phyloP scores from a whole-genome alignment of 2,329 filamentous ascomycete genomes.

The Zymoseptoria ardabiliae region DNA sequence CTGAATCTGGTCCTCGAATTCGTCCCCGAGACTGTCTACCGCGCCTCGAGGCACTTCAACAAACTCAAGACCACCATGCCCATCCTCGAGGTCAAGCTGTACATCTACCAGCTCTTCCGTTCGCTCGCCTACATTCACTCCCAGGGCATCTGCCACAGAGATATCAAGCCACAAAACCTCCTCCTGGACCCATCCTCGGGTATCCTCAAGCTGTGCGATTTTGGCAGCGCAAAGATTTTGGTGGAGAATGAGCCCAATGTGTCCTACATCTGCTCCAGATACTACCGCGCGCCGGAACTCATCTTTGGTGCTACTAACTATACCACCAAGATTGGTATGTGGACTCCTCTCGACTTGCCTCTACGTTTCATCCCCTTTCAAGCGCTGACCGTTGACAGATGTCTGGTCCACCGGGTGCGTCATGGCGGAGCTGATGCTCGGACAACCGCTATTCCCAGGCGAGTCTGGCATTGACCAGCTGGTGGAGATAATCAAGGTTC shows the following conservation, averaged over 20 bases:
- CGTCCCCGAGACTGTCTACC: constrained; percentile 96
- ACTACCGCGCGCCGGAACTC: constrained; percentile 94
- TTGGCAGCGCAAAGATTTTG: constrained; percentile 96
- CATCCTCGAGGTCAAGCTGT: constrained; percentile 96
- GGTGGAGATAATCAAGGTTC: constrained; percentile 98
- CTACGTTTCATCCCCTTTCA: not conserved
- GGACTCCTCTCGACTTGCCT: not conserved
- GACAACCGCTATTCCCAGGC: constrained; percentile 93
- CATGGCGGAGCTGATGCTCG: constrained; percentile 98
- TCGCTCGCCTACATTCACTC: constrained; percentile 98
- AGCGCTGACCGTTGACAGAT: constrained; percentile 50
- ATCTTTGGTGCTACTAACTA: constrained; percentile 99
- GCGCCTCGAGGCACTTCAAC: constrained; percentile 97
- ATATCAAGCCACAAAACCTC: constrained; percentile 98
- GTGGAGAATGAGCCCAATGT: constrained; percentile 99
- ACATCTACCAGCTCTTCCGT: constrained; percentile 98
- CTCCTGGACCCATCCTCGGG: constrained; percentile 86
- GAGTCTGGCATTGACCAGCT: constrained; percentile 98
- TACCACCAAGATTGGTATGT: constrained; percentile 96
- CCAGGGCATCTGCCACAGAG: constrained; percentile 95
- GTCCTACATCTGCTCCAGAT: constrained; percentile 98
- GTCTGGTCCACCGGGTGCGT: constrained; percentile 99
- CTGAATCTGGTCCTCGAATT: constrained; percentile 97
- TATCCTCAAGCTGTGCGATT: constrained; percentile 95
- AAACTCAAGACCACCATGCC: constrained; percentile 99